Base-by-base conservation (phyloP, 169 alveolate genomes). In the Cyclospora cayetanensis region DNA sequence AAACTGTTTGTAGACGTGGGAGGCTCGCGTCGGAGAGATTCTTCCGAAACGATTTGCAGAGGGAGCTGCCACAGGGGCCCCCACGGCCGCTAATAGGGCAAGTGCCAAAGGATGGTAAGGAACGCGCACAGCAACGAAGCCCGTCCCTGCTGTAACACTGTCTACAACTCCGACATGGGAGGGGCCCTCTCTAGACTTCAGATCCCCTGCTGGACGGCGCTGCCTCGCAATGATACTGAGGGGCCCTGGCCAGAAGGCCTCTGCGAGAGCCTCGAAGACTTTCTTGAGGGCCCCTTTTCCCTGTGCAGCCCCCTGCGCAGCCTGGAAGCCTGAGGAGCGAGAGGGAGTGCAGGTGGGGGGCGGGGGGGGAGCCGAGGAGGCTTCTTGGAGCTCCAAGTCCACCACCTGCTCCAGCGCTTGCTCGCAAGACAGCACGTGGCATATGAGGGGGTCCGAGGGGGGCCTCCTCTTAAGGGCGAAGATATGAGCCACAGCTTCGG, bases 191-290 rank as follows among this genome's bases (percentile, higher is more conserved):
- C 34, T 7, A 37, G 27, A 70, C 25, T 50, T 9, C 60, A 9
- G 18, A 50, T 18, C 18, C 25, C 9, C 25, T 50, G 86, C 2
- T 18, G 86, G 37, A 1, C 22, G 42, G 1, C 72, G 70, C 42
- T 29, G 72, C 90, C 91, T 93, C 20, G 95, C 94, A 31, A 97
- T 96, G 39, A 97, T 66, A 39, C 98, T 96, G 89, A 98, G 93
- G 2, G 99, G 99, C 9, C 99, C 99, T 22, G 99, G 99, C 99
- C 99, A 98, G 87, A 96, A 98, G 31, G 95, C 91, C 31, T 90
- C 93, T 0, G 98, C 95, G 77, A 98, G 93, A n/a, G 90, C 77
- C 77, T 80, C 76, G 63, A 94, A 94, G 1, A 96, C 86, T 2
- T 1, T 22, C 66, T 41, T 25, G 22, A 41, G 34, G 20, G 35